Percentiles rank a stretch among this genome's conserved stretches.
Evolutionary conservation across 2,329 filamentous ascomycete genomes (phyloP).

Genomic region (Colletotrichum sp.): DNA sequence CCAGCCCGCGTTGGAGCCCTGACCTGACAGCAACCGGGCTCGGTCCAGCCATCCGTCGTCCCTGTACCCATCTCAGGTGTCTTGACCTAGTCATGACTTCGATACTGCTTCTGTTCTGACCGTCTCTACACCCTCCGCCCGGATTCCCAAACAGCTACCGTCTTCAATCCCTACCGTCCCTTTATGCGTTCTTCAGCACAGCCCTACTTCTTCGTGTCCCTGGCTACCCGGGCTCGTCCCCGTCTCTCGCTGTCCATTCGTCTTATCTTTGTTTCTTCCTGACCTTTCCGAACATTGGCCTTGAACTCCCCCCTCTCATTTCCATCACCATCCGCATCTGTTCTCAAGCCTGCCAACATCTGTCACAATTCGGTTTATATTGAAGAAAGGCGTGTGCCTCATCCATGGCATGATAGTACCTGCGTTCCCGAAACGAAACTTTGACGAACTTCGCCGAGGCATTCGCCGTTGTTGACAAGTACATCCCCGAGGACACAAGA

Average conservation of each 20-base stretch:
- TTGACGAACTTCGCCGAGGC: conserved; percentile 9
- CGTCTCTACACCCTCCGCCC: conserved; percentile 24
- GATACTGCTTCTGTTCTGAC: conserved; percentile 14
- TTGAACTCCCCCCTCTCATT: conserved; percentile 6
- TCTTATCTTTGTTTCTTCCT: conserved; percentile 31
- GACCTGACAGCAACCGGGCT: conserved; percentile 9
- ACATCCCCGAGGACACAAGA: conserved; percentile 19
- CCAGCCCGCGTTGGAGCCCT: conserved; percentile 3
- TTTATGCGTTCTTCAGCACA: conserved; percentile 36
- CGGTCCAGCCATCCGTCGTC: conserved; percentile 15
- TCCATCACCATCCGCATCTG: not conserved
- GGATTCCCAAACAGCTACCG: conserved; percentile 31
- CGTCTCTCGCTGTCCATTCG: conserved; percentile 24
- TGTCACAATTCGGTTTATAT: conserved; percentile 13
- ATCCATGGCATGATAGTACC: conserved; percentile 19
- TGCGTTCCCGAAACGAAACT: conserved; percentile 26
- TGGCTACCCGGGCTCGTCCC: conserved; percentile 20
- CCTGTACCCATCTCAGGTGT: conserved; percentile 6
- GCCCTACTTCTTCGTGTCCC: conserved; percentile 27
- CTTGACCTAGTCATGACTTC: conserved; percentile 16
- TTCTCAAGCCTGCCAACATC: not conserved
- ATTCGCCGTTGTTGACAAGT: not conserved
- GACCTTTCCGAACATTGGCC: conserved; percentile 17
- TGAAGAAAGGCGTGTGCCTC: conserved; percentile 3
- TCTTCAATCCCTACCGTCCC: conserved; percentile 32